Percentiles rank a stretch among this genome's conserved stretches.
Conservation (phyloP, 768 basidiomycete species). For the Leccinum barrowsii region DNA sequence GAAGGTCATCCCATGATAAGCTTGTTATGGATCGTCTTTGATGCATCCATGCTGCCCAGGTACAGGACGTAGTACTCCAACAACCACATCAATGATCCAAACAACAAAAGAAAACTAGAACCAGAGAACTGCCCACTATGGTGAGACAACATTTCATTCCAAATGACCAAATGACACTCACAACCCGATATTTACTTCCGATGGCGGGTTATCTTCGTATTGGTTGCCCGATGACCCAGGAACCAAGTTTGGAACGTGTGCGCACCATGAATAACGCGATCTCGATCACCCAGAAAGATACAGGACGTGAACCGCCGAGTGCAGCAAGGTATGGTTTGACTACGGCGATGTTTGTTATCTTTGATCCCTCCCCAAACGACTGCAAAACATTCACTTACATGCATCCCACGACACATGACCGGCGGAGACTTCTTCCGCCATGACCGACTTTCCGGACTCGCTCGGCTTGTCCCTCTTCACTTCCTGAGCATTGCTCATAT, state of each 20-base stretch:
- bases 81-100: neutral
- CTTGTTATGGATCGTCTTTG: conserved; percentile 1
- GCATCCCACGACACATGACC: conserved; percentile 3
- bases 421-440: neutral
- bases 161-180: neutral
- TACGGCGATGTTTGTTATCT: neutral
- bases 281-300: neutral
- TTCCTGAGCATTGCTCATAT: neutral
- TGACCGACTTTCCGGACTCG: neutral
- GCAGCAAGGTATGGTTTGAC: neutral
- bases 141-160: neutral
- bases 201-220: neutral
- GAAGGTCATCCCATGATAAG: neutral
- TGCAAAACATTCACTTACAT: neutral
- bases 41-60: neutral
- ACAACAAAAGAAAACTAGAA: neutral
- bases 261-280: neutral
- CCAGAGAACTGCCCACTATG: neutral
- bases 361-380: neutral
- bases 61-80: neutral
- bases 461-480: neutral
- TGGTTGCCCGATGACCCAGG: conserved; percentile 1
- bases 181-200: neutral
- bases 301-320: neutral
- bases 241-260: conserved; percentile 1